Evolutionary conservation across 2,329 filamentous ascomycete genomes (phyloP), one percentile per base, ranked within the genome.

Genomic region (Colletotrichum coccodes): DNA sequence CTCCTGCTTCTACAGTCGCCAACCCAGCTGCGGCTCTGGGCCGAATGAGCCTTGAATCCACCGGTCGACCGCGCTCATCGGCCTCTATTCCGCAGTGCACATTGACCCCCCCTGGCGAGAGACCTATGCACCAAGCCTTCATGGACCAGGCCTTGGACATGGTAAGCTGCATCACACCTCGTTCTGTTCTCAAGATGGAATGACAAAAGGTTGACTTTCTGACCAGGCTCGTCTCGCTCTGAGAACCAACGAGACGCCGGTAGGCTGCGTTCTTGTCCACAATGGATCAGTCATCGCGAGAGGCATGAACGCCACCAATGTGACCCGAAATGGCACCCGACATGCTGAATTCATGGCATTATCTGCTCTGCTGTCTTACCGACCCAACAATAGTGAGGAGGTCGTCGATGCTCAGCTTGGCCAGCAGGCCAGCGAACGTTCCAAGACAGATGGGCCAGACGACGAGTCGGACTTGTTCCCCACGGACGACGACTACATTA

Each of bases 281-380:
- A 82, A 93, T 32, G 91, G 90, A 72, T 86, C 89, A 73, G 87
- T 98, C 71, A 94, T 99, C 72, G 95, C 94, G 47, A 89, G 88
- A 71, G 96, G 96, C 71, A 98, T 98, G 93, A 99, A 99, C 76
- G 96, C 97, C 71, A 99, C 96, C 60, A 99, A 98, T 76, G 87
- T 93, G 73, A 96, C 93, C 30, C 90, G 95, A 54, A 90, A 97
- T 83, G 96, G 96, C 50, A 98, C 96, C 53, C 90, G 95, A 30
- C 96, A 99, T 80, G 96, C 96, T 50, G 96, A 99, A 79, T 97
- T 98, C 77, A 91, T 98, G 81, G 96, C 95, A 54, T 86, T 99
- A 53, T 84, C 83, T 21, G 85, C 88, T 23, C 79, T 89, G 14
- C 78, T 88, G 40, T 86, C 86, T 16, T 81, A 82, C 52, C 77